These are phyloP conservation scores for Ambrosia artemisiifolia DNA, from an alignment of 129 eudicot genomes.

Conservation along the genomic window DNA sequence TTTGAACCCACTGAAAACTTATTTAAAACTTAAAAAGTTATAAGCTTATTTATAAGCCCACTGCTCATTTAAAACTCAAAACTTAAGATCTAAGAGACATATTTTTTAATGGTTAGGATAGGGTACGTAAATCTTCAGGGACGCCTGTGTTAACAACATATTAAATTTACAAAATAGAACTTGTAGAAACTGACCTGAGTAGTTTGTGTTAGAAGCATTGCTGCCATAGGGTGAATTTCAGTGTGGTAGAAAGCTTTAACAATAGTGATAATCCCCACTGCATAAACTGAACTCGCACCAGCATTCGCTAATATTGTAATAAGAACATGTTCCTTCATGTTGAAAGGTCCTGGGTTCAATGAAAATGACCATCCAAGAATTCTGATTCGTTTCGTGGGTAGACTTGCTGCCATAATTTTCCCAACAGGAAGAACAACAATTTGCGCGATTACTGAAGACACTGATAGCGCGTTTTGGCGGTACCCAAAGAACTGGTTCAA, in stretches of 20 bases:
- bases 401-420: constrained; percentile 63
- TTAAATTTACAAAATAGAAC: background rate
- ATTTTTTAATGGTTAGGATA: too few relatives aligned
- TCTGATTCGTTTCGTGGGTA: constrained; percentile 36
- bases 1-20: too few relatives aligned
- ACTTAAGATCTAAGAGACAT: too few relatives aligned
- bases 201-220: constrained; percentile 57
- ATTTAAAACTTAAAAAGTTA: too few relatives aligned
- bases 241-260: constrained; percentile 74
- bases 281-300: constrained; percentile 53
- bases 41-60: too few relatives aligned
- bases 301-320: constrained; percentile 82
- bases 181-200: constrained; percentile 48
- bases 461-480: constrained; percentile 53
- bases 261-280: constrained; percentile 58
- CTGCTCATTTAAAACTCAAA: too few relatives aligned
- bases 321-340: constrained; percentile 78
- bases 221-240: constrained; percentile 53
- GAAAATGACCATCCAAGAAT: constrained; percentile 65
- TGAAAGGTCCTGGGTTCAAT: constrained; percentile 81
- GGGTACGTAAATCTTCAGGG: too few relatives aligned
- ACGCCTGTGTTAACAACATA: background rate
- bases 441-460: constrained; percentile 70
- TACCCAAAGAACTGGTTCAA: constrained; percentile 78
- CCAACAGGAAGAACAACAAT: constrained; percentile 71